A percentile compares a stretch with the other conserved stretches of the same genome.
These are phyloP conservation scores for Claviceps maximensis DNA, from an alignment of 2,329 filamentous ascomycete genomes.

Conservation along the genomic window DNA sequence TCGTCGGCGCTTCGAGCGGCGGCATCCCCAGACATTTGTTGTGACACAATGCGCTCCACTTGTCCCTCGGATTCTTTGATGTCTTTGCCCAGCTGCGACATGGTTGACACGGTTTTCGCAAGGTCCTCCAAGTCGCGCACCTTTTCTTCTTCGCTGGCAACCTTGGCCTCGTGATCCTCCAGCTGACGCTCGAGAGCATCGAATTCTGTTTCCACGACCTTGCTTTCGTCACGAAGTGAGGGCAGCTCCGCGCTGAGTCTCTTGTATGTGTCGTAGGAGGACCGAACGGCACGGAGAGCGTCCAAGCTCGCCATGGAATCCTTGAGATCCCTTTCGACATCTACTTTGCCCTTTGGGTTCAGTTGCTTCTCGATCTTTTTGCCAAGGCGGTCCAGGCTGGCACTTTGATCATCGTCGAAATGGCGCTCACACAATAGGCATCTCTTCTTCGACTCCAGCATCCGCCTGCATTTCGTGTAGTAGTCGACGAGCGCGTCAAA, in stretches of 20 bases:
- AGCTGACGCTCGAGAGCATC: conserved; percentile 45
- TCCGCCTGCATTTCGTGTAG: conserved; percentile 53
- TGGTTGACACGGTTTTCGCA: conserved; percentile 61
- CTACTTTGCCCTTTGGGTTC: conserved; percentile 47
- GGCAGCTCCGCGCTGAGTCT: conserved; percentile 62
- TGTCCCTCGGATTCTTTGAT: conserved; percentile 59
- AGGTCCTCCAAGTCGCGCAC: conserved; percentile 65
- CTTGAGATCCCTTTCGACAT: conserved; percentile 48
- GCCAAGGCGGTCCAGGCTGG: conserved; percentile 47
- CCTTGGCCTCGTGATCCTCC: conserved; percentile 53
- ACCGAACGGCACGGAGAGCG: conserved; percentile 46
- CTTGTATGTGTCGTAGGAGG: conserved; percentile 61
- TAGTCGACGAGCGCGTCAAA: conserved; percentile 59
- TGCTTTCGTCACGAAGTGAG: conserved; percentile 48
- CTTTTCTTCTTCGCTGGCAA: conserved; percentile 50
- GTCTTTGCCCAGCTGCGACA: conserved; percentile 59
- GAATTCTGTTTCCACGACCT: conserved; percentile 47
- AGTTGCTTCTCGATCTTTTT: conserved; percentile 53
- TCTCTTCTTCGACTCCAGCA: conserved; percentile 52
- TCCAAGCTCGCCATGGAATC: conserved; percentile 36
- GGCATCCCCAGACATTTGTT: conserved; percentile 53
- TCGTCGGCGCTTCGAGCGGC: conserved; percentile 62
- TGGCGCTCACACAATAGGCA: conserved; percentile 65
- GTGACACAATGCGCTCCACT: conserved; percentile 60
- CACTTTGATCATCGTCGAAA: conserved; percentile 48